Evolutionary conservation across 1,139 yeast species (phyloP), one percentile per base, ranked within the genome.

Genomic region (Magnusiomyces paraingens): DNA sequence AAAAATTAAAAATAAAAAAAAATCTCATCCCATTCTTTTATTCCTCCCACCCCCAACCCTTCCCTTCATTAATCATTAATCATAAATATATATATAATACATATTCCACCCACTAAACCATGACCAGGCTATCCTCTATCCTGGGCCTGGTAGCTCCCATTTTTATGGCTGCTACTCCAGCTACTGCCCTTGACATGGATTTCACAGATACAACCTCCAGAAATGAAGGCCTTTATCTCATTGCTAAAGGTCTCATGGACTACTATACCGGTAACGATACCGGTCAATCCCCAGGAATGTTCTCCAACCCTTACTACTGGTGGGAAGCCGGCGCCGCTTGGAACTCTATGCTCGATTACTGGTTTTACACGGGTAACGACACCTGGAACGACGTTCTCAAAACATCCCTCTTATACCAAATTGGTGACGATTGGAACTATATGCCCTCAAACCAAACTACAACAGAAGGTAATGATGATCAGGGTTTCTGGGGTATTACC

Each of bases 311-410:
- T 1, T 86, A 86, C 72, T 87, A 85, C 74, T 89, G 96, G 96
- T 89, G 96, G 95, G 87, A 85, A 72, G 93, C 94, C 47, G 96
- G 95, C 59, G 95, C 89, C 56, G 89, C 87, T 0, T 84, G 88
- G 82, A 93, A 91, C 12, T 79, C 88, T 11, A 64, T 88, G 71
- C 71, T 88, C 52, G 91, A 85, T 66, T 84, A 82, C 65, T 74
- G 83, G 63, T 78, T 73, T 61, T 78, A 79, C 65, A 82, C 89
- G 67, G 72, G 79, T 38, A 83, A 87, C 68, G 77, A 77, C 62
- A 79, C 88, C 0, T 84, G 75, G 63, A 80, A 76, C 57, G 73
- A 74, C 3, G 61, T 79, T 29, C 76, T 86, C 58, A 80, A 79
- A 63, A 71, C 75, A 29, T 85, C 90, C 2, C 65, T 89, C 58